These are phyloP conservation scores for Calocera viscosa DNA, from an alignment of 768 basidiomycete species.

Conservation along the genomic window DNA sequence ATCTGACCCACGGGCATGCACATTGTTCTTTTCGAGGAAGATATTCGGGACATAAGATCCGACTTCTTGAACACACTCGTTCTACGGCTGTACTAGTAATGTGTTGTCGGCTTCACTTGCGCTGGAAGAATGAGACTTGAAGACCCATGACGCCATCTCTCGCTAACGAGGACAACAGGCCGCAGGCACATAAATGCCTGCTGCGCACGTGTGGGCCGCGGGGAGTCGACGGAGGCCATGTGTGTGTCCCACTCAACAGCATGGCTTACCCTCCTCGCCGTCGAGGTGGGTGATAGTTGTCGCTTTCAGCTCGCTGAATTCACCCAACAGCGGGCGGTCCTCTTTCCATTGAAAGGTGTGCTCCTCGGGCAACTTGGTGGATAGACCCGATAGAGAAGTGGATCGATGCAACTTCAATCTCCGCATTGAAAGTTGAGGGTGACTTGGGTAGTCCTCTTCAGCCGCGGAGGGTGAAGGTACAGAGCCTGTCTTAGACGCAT, in stretches of 20 bases:
- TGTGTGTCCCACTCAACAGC: background rate
- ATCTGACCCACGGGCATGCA: background rate
- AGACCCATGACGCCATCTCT: background rate
- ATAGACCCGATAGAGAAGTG: background rate
- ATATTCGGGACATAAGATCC: background rate
- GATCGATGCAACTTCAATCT: background rate
- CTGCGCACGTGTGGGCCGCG: background rate
- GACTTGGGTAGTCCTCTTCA: background rate
- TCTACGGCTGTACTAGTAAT: no score
- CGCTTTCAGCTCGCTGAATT: background rate
- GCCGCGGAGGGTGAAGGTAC: background rate
- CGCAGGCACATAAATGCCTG: background rate
- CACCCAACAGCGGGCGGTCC: background rate
- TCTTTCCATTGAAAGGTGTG: background rate
- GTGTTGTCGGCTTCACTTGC: background rate
- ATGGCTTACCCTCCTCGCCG: background rate
- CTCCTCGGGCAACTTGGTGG: background rate
- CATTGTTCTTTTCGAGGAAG: background rate
- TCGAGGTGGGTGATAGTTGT: conserved; percentile 3
- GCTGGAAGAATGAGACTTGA: background rate
- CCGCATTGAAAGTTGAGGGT: background rate
- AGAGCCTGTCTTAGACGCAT: background rate
- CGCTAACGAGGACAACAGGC: background rate
- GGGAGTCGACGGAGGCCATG: background rate
- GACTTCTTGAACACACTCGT: background rate